phyloP scores from a whole-genome alignment of 208 protist species.

The Acanthamoeba sp. region DNA sequence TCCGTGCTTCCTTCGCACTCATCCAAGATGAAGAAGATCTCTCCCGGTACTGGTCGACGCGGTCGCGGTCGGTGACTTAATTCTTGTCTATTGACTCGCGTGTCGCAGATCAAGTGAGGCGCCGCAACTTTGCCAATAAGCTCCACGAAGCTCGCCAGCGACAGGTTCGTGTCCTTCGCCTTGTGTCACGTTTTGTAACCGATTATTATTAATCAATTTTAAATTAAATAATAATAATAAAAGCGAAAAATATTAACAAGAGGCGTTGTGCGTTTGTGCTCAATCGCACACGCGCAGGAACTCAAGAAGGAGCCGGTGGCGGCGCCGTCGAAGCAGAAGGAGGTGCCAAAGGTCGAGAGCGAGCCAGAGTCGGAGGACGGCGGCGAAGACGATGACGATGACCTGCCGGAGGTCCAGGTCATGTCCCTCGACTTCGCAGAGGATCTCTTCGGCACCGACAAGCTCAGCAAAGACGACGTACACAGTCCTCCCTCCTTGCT shows the following conservation, averaged over 20 bases:
- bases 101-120: background rate
- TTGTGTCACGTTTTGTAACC: too few relatives aligned
- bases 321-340: background rate
- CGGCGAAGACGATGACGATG: background rate
- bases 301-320: background rate
- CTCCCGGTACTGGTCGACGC: background rate
- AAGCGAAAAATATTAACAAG: too few relatives aligned
- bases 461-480: conserved; percentile 39
- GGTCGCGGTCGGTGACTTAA: too few relatives aligned
- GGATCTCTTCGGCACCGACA: conserved; percentile 18
- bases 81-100: too few relatives aligned
- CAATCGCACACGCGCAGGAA: too few relatives aligned
- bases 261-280: too few relatives aligned
- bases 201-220: too few relatives aligned
- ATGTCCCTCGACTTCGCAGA: conserved; percentile 32
- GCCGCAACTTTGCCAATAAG: background rate
- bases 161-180: background rate
- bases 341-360: background rate
- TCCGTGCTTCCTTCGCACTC: conserved; percentile 53
- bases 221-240: too few relatives aligned
- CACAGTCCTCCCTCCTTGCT: background rate
- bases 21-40: conserved; percentile 37
- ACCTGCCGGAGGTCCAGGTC: conserved; percentile 13
- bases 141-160: conserved; percentile 13
- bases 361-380: background rate